phyloP scores from a whole-genome alignment of 2,329 filamentous ascomycete species.

The Penicillium sp. region DNA sequence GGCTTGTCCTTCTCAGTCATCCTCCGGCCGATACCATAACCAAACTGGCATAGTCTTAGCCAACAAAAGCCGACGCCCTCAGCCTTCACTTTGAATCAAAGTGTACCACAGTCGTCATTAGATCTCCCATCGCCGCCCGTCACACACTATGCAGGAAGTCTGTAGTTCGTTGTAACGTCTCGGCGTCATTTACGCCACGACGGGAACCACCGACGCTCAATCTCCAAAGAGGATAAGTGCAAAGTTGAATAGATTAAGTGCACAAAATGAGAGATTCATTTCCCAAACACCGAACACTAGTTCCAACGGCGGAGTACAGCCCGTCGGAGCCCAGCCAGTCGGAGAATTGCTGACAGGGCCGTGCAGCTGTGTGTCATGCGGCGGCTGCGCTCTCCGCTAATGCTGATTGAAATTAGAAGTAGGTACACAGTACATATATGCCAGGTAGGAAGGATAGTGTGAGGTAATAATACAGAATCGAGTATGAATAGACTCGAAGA shows the following conservation, averaged over 20 bases:
- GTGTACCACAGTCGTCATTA: not conserved
- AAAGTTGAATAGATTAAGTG: not conserved
- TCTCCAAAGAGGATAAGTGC: not conserved
- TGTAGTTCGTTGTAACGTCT: not conserved
- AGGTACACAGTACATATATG: not conserved
- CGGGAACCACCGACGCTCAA: not conserved
- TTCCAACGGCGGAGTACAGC: not conserved
- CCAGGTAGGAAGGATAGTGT: too few relatives aligned
- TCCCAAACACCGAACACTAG: not conserved
- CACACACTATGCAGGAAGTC: not conserved
- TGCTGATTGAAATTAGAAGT: not conserved
- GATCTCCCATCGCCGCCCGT: not conserved
- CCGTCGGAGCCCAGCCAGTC: conserved; percentile 10
- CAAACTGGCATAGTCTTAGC: not conserved
- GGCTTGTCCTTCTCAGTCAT: not conserved
- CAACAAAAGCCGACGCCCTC: not conserved
- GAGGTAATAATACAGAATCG: not conserved
- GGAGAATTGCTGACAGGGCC: conserved; percentile 16
- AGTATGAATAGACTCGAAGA: not conserved
- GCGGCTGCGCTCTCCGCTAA: conserved; percentile 7
- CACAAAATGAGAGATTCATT: not conserved
- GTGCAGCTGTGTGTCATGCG: conserved; percentile 10
- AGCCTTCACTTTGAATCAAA: not conserved
- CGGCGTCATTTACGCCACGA: not conserved
- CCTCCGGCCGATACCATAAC: not conserved